A percentile compares a stretch with the other conserved stretches of the same genome.
These are phyloP conservation scores for Phytophthora tubulina DNA, from an alignment of 352 stramenopile species.

Conservation along the genomic window DNA sequence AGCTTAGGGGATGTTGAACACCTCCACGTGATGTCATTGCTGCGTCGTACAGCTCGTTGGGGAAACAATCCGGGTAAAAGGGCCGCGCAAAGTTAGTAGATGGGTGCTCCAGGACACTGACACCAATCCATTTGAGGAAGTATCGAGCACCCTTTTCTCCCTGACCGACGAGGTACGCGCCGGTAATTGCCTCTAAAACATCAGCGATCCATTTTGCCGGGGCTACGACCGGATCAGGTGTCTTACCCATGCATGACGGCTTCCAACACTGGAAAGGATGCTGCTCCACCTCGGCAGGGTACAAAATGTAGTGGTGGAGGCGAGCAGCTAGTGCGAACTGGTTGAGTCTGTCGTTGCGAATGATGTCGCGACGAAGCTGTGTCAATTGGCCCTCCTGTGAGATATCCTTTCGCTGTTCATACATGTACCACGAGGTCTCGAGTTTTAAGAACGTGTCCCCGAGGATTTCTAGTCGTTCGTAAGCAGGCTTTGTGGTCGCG, in stretches of 20 bases:
- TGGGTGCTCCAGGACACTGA: constrained; percentile 59
- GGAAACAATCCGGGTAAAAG: constrained; percentile 80
- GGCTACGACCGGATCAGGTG: constrained; percentile 74
- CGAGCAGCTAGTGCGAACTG: constrained; percentile 66
- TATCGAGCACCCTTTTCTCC: constrained; percentile 78
- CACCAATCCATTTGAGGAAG: constrained; percentile 83
- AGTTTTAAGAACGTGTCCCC: constrained; percentile 89
- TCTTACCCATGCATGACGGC: constrained; percentile 88
- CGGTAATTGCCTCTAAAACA: constrained; percentile 84
- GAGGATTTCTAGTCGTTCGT: constrained; percentile 86
- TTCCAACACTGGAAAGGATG: constrained; percentile 89
- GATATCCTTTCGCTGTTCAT: constrained; percentile 76
- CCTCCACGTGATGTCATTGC: constrained; percentile 34
- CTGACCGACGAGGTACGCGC: constrained; percentile 78
- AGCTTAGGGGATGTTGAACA: constrained; percentile 35
- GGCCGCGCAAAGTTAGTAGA: constrained; percentile 50
- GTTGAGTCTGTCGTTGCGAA: constrained; percentile 86
- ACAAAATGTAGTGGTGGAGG: constrained; percentile 85
- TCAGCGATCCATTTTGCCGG: constrained; percentile 89
- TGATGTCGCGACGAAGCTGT: constrained; percentile 84
- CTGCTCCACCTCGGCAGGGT: constrained; percentile 82
- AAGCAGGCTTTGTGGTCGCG: constrained; percentile 85
- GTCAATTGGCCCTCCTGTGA: constrained; percentile 77
- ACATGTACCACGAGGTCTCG: constrained; percentile 90
- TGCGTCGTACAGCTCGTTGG: constrained; percentile 65